Percentiles rank a stretch among this genome's conserved stretches.
These are phyloP conservation scores for Solanum boliviense DNA, from an alignment of 257 asterid species.

Conservation along the genomic window DNA sequence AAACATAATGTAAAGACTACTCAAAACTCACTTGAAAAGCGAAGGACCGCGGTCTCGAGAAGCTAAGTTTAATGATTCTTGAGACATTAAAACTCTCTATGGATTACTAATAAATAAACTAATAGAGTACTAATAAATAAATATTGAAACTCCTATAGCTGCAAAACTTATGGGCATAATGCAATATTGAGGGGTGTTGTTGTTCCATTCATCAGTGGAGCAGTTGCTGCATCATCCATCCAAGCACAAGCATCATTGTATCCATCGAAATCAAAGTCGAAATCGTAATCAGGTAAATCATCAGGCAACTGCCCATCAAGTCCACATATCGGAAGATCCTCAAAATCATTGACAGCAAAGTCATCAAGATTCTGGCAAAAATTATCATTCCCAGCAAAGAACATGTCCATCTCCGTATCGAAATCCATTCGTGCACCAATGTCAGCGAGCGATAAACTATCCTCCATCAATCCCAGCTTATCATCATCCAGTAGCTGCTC, in stretches of 20 bases:
- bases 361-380: slow-evolving; percentile 29
- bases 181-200: slow-evolving; percentile 50
- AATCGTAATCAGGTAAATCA: slow-evolving; percentile 46
- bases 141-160: slow-evolving; percentile 10
- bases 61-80: slow-evolving; percentile 11
- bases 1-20: slow-evolving; percentile 6
- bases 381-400: slow-evolving; percentile 20
- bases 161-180: slow-evolving; percentile 87
- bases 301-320: slow-evolving; percentile 17
- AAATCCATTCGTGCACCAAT: slow-evolving; percentile 40
- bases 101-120: neutral
- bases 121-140: neutral
- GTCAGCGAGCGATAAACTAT: slow-evolving; percentile 24
- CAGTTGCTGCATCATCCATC: slow-evolving; percentile 39
- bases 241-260: slow-evolving; percentile 39
- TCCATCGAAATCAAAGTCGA: slow-evolving; percentile 49
- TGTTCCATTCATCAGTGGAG: slow-evolving; percentile 33
- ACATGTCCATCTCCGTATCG: slow-evolving; percentile 38
- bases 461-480: slow-evolving; percentile 4
- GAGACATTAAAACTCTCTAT: slow-evolving; percentile 12
- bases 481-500: neutral
- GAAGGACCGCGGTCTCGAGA: slow-evolving; percentile 12
- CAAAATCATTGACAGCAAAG: slow-evolving; percentile 21
- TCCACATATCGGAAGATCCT: slow-evolving; percentile 36
- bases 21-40: neutral